Conservation (phyloP, 2,329 filamentous ascomycete genomes). For the Fusarium sp. region DNA sequence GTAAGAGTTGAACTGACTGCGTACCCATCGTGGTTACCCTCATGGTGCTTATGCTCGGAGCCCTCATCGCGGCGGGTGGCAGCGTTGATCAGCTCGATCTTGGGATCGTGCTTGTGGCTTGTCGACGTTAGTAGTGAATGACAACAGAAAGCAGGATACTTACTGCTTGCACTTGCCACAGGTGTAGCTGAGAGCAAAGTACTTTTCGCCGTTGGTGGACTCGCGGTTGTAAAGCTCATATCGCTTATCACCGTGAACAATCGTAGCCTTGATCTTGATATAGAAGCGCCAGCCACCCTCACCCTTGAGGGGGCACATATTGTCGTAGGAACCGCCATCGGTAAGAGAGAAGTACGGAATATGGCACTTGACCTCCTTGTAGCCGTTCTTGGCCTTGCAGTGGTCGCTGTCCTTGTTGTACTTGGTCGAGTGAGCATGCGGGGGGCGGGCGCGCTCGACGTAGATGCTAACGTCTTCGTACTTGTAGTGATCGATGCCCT, state of each 20-base stretch:
- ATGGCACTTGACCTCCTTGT: conserved; percentile 42
- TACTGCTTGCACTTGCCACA: conserved; percentile 44
- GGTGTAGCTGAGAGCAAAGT: conserved; percentile 44
- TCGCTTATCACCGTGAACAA: conserved; percentile 38
- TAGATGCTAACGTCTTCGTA: conserved; percentile 44
- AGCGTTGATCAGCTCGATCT: conserved; percentile 24
- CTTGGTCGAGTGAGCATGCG: conserved; percentile 32
- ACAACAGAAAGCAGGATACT: neutral
- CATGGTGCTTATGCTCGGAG: neutral
- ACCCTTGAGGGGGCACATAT: conserved; percentile 42
- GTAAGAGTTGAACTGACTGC: neutral
- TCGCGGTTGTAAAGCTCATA: conserved; percentile 42
- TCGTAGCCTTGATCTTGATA: conserved; percentile 42
- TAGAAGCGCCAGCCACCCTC: conserved; percentile 46
- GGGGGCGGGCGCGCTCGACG: conserved; percentile 37
- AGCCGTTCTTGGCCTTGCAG: conserved; percentile 33
- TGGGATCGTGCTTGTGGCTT: conserved; percentile 18
- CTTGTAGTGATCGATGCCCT: conserved; percentile 41
- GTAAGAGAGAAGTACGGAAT: conserved; percentile 42
- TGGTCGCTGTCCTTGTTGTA: conserved; percentile 41
- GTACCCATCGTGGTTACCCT: neutral
- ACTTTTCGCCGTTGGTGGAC: conserved; percentile 36
- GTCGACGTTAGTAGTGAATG: conserved; percentile 4
- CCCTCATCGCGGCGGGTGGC: neutral
- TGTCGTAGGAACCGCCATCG: conserved; percentile 38